Evolutionary conservation across 192 early-diverging fungal species (phyloP).

Genomic region (Ramicandelaber brevisporus): DNA sequence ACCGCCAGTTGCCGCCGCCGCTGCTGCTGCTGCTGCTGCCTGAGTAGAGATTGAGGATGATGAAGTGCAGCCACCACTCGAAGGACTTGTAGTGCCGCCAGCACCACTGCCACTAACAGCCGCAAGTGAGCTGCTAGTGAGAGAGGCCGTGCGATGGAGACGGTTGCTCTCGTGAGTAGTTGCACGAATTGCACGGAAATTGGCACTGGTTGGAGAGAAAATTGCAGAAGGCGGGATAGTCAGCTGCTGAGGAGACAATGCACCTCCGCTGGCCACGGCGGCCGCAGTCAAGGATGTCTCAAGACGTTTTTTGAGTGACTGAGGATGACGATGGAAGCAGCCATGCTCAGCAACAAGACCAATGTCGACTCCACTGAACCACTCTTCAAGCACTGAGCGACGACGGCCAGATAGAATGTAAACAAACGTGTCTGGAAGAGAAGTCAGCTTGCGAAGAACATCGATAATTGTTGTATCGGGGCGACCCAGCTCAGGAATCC

Average conservation of each 20-base stretch:
- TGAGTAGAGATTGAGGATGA: constrained; percentile 20
- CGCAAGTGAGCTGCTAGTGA: too few relatives aligned
- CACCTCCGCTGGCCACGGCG: too few relatives aligned
- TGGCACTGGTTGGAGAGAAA: constrained; percentile 2
- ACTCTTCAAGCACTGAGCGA: constrained; percentile 63
- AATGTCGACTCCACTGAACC: constrained; percentile 70
- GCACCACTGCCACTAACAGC: too few relatives aligned
- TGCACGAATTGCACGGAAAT: not conserved
- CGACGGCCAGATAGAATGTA: constrained; percentile 91
- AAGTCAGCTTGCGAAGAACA: constrained; percentile 36
- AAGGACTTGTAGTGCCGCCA: too few relatives aligned
- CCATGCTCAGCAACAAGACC: constrained; percentile 96
- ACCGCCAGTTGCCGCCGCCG: not conserved
- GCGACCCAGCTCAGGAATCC: constrained; percentile 79
- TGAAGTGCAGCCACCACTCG: too few relatives aligned
- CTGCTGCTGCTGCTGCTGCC: too few relatives aligned
- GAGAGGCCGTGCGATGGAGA: too few relatives aligned
- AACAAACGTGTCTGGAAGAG: constrained; percentile 65
- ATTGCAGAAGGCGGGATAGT: constrained; percentile 2
- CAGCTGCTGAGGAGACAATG: too few relatives aligned
- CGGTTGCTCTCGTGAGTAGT: constrained; percentile 1
- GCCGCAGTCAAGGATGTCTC: too few relatives aligned
- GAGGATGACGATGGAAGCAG: constrained; percentile 89
- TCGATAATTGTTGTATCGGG: constrained; percentile 50
- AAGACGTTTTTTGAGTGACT: too few relatives aligned